phyloP scores from a whole-genome alignment of 2,329 filamentous ascomycete genomes.

The Sarocladium strictum region DNA sequence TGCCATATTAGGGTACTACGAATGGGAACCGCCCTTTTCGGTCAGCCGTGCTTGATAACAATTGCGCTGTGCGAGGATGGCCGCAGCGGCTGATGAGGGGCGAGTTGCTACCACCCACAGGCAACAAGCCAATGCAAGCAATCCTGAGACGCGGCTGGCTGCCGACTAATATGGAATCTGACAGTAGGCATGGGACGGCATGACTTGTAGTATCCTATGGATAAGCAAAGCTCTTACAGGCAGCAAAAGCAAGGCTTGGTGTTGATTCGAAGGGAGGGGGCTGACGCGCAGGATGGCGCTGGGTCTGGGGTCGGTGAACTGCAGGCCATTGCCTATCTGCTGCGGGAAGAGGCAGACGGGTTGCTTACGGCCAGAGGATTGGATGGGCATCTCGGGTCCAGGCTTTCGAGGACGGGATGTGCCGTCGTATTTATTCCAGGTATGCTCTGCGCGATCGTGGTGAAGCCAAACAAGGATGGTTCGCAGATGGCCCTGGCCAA shows the following conservation, averaged over 20 bases:
- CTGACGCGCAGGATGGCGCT: background rate
- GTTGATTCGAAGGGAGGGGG: background rate
- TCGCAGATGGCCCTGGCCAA: too few relatives aligned
- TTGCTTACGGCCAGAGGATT: background rate
- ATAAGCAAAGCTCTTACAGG: background rate
- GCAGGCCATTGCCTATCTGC: background rate
- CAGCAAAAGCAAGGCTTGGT: background rate
- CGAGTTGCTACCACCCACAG: background rate
- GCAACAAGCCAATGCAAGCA: background rate
- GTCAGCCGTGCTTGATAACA: background rate
- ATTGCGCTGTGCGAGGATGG: background rate
- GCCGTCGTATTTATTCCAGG: background rate
- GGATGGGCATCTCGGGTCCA: background rate
- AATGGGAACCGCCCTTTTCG: too few relatives aligned
- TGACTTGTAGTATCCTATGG: background rate
- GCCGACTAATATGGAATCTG: background rate
- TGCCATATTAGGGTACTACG: background rate
- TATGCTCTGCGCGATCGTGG: too few relatives aligned
- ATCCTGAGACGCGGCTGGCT: background rate
- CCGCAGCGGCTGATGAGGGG: background rate
- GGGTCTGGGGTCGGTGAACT: background rate
- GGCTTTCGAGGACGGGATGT: background rate
- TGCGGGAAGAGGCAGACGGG: background rate
- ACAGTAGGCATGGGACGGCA: background rate
- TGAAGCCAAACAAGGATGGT: too few relatives aligned